A percentile compares a stretch with the other conserved stretches of the same genome.
Conservation (phyloP, 768 basidiomycete genomes). For the Obba rivulosa region DNA sequence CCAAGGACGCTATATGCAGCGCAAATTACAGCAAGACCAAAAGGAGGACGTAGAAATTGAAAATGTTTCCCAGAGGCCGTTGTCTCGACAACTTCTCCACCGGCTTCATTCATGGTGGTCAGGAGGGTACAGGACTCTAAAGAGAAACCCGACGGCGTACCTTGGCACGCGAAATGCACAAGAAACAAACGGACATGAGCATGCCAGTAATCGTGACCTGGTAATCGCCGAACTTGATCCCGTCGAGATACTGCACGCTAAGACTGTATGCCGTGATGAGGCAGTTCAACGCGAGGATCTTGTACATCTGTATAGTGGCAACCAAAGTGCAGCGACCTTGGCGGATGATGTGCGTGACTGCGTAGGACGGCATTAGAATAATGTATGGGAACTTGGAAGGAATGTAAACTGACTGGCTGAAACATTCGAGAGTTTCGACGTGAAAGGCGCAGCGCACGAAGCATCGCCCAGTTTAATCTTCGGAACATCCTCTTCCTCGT, state of each 20-base stretch:
- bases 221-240: slow-evolving; percentile 99
- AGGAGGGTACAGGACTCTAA: neutral
- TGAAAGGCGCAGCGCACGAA: slow-evolving; percentile 97
- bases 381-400: neutral
- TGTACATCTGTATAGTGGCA: slow-evolving; percentile 99
- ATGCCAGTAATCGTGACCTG: slow-evolving; percentile 96
- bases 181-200: slow-evolving; percentile 97
- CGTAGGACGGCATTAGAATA: slow-evolving; percentile 1
- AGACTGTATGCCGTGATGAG: slow-evolving; percentile 98
- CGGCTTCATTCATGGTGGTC: slow-evolving; percentile 48
- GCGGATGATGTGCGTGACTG: slow-evolving; percentile 95
- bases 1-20: slow-evolving; percentile 82
- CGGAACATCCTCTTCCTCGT: slow-evolving; percentile 90
- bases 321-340: slow-evolving; percentile 98
- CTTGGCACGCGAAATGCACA: slow-evolving; percentile 96
- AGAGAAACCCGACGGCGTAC: slow-evolving; percentile 37
- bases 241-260: slow-evolving; percentile 95
- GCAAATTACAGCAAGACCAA: slow-evolving; percentile 93
- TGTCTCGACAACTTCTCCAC: slow-evolving; percentile 93
- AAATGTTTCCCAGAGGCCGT: slow-evolving; percentile 91
- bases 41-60: slow-evolving; percentile 91
- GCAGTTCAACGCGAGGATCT: slow-evolving; percentile 96
- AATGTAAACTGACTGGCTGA: slow-evolving; percentile 69
- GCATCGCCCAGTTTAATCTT: slow-evolving; percentile 99
- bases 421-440: slow-evolving; percentile 96